Conservation (phyloP, 1,284 basidiomycete genomes). For the Ceraceosorus bombacis region DNA sequence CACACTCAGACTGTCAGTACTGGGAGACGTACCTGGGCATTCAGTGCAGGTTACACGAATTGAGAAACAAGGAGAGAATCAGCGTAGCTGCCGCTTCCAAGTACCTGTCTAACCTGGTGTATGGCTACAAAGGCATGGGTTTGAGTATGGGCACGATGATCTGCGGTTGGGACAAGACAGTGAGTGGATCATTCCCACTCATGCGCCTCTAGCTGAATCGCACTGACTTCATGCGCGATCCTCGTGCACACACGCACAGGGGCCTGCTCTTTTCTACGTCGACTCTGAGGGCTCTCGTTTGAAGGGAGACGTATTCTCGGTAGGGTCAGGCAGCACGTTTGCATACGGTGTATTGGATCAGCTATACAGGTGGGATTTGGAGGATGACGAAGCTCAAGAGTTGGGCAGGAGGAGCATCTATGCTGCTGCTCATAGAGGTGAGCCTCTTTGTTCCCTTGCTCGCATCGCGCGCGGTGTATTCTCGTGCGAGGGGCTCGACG, state of each 20-base stretch:
- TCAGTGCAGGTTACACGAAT: conserved; percentile 91
- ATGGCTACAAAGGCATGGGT: conserved; percentile 98
- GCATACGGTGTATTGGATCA: conserved; percentile 98
- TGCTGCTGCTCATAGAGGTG: conserved; percentile 71
- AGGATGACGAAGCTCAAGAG: conserved; percentile 89
- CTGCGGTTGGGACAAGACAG: conserved; percentile 99
- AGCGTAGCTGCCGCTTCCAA: conserved; percentile 97
- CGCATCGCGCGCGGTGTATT: no score
- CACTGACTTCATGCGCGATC: no score
- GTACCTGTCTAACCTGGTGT: conserved; percentile 93
- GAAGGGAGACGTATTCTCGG: conserved; percentile 94
- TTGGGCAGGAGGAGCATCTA: conserved; percentile 90
- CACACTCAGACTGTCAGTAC: conserved; percentile 84
- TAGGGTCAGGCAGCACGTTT: conserved; percentile 95
- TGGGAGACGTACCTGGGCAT: conserved; percentile 99
- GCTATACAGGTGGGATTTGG: conserved; percentile 87
- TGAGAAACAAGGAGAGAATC: conserved; percentile 93
- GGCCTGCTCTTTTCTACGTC: conserved; percentile 95
- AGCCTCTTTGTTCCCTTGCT: no score
- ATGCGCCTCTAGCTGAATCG: background rate
- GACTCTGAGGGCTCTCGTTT: conserved; percentile 93
- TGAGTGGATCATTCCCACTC: conserved; percentile 48
- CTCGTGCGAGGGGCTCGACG: no score
- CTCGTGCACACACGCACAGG: conserved; percentile 53
- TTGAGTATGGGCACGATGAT: conserved; percentile 99